Percentiles rank a stretch among this genome's conserved stretches.
These are phyloP conservation scores for Wallacemonas sp. DNA, from an alignment of 208 protist genomes.

Conservation along the genomic window DNA sequence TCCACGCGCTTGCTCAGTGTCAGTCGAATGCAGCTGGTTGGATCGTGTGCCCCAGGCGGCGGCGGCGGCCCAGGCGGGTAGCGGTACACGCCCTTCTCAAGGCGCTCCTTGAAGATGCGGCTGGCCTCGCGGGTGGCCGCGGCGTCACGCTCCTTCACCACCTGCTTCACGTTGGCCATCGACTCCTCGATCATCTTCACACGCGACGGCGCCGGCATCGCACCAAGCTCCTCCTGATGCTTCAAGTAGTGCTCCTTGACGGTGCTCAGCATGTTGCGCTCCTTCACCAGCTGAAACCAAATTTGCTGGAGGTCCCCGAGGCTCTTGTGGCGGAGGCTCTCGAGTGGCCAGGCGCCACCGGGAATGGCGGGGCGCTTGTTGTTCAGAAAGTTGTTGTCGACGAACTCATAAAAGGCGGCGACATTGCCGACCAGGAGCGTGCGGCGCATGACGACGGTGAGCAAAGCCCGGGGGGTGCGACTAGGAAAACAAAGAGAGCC, in stretches of 20 bases:
- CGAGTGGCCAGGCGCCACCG: constrained; percentile 85
- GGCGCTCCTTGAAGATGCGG: constrained; percentile 71
- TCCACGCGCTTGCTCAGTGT: constrained; percentile 67
- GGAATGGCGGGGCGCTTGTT: constrained; percentile 87
- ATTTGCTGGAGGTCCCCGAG: constrained; percentile 92
- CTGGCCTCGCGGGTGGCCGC: constrained; percentile 66
- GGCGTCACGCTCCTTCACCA: constrained; percentile 83
- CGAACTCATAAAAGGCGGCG: constrained; percentile 88
- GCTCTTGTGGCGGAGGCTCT: constrained; percentile 84
- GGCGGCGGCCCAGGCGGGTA: constrained; percentile 86
- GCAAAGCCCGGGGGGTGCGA: too few species aligned
- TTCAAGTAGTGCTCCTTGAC: constrained; percentile 85
- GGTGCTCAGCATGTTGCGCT: constrained; percentile 91
- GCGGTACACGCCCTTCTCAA: constrained; percentile 72
- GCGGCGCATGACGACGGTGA: constrained; percentile 26
- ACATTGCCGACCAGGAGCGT: constrained; percentile 35
- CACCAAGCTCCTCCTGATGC: constrained; percentile 90
- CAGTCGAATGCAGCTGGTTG: constrained; percentile 66
- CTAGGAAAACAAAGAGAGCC: neutral
- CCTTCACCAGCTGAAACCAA: constrained; percentile 90
- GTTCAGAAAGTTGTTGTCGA: constrained; percentile 87
- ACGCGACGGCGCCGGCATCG: constrained; percentile 86
- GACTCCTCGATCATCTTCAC: constrained; percentile 84
- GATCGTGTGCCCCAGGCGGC: constrained; percentile 61
- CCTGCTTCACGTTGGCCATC: constrained; percentile 79